phyloP scores from a whole-genome alignment of 495 filamentous ascomycete species.

The Hyaloscypha finlandica region DNA sequence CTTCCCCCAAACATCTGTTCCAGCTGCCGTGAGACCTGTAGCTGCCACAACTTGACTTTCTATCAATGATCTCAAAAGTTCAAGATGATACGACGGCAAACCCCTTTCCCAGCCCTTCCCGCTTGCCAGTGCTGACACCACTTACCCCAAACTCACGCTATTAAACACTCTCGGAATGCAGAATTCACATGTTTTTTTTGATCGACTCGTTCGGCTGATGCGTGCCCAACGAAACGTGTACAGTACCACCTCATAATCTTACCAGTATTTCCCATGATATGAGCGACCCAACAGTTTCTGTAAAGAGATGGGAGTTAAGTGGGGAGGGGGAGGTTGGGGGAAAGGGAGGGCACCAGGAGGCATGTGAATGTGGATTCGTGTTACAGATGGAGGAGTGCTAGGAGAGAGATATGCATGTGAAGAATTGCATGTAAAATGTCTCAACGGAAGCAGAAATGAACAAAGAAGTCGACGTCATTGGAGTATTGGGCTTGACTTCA shows the following conservation, averaged over 20 bases:
- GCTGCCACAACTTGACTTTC: not conserved
- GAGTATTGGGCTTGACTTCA: too few relatives aligned
- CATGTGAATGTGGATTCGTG: not conserved
- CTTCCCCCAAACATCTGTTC: not conserved
- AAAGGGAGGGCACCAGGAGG: not conserved
- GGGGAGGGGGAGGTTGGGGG: not conserved
- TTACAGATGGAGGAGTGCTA: not conserved
- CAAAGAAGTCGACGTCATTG: not conserved
- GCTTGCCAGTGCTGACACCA: not conserved
- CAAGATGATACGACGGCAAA: not conserved
- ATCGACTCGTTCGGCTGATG: not conserved
- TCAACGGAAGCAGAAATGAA: not conserved
- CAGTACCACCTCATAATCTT: slow-evolving; percentile 5
- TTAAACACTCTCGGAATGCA: not conserved
- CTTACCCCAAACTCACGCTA: not conserved
- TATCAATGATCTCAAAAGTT: too few relatives aligned
- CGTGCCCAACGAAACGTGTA: slow-evolving; percentile 5
- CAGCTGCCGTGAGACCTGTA: not conserved
- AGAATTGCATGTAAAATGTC: not conserved
- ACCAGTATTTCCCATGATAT: not conserved
- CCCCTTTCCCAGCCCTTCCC: not conserved
- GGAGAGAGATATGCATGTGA: slow-evolving; percentile 1
- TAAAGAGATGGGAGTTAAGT: not conserved
- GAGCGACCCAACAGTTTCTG: not conserved
- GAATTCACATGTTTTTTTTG: slow-evolving; percentile 9